Percentiles rank a stretch among this genome's conserved stretches.
Evolutionary conservation across 768 basidiomycete species (phyloP).

Genomic region (Boletus huronensis): DNA sequence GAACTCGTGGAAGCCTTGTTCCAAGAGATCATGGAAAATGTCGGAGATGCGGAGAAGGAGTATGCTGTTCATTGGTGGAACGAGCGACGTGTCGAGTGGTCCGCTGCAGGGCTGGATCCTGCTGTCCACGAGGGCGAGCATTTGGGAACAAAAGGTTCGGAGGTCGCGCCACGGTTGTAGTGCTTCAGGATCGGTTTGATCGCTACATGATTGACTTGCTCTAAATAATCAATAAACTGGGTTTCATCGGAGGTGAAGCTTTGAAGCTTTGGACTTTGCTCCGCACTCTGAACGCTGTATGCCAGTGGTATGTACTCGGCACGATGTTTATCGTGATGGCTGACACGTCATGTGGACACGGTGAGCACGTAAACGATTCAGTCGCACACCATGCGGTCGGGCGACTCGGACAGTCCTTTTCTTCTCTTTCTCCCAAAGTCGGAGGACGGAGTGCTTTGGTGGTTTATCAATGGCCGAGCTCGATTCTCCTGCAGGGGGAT

Average conservation of each 20-base stretch:
- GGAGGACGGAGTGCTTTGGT: too few species aligned
- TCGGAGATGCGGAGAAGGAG: slow-evolving; percentile 69
- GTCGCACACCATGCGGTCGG: background rate
- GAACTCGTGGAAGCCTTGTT: slow-evolving; percentile 59
- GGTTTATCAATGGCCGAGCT: slow-evolving; percentile 25
- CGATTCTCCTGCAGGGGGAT: slow-evolving; percentile 25
- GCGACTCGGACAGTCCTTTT: background rate
- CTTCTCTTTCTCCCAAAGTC: background rate
- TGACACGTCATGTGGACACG: background rate
- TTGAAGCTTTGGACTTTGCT: background rate
- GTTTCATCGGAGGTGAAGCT: background rate
- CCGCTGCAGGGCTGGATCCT: background rate
- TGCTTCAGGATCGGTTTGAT: background rate
- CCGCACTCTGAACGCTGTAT: too few species aligned
- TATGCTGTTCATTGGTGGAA: slow-evolving; percentile 73
- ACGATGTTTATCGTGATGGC: too few species aligned
- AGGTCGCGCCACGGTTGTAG: slow-evolving; percentile 12
- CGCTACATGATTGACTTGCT: background rate
- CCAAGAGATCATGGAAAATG: slow-evolving; percentile 57
- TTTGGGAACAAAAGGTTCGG: background rate
- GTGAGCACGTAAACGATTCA: background rate
- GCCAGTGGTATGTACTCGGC: too few species aligned
- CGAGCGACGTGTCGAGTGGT: slow-evolving; percentile 35
- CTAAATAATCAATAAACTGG: background rate
- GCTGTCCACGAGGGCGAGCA: background rate